Evolutionary conservation across 208 protist species (phyloP).

Genomic region (Trypanosoma congolense): DNA sequence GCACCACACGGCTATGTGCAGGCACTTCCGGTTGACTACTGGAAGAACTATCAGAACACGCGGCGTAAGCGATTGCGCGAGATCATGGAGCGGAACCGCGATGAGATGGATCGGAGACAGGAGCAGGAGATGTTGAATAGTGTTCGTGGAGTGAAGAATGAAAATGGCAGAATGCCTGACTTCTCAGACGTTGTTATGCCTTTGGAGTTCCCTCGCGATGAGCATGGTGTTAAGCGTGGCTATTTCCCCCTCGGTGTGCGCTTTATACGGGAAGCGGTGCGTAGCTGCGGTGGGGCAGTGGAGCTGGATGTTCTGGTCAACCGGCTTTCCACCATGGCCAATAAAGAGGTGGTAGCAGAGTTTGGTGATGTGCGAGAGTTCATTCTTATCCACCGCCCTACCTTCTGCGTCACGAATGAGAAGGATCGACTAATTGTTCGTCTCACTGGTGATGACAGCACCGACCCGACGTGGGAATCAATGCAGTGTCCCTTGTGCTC

Average conservation of each 20-base stretch:
- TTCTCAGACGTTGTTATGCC: conserved; percentile 87
- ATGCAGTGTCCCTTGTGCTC: conserved; percentile 81
- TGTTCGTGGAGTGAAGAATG: conserved; percentile 26
- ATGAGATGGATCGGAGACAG: conserved; percentile 70
- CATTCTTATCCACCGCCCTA: conserved; percentile 83
- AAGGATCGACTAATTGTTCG: conserved; percentile 74
- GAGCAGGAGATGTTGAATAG: conserved; percentile 59
- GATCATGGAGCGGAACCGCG: conserved; percentile 75
- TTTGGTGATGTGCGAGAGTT: conserved; percentile 90
- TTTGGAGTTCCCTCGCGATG: conserved; percentile 82
- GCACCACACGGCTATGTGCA: conserved; percentile 80
- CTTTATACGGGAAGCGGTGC: conserved; percentile 84
- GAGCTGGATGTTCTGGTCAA: conserved; percentile 85
- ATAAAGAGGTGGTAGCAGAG: conserved; percentile 60
- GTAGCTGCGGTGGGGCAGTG: conserved; percentile 76
- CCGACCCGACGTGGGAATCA: conserved; percentile 75
- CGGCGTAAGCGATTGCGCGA: conserved; percentile 78
- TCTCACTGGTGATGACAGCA: conserved; percentile 28
- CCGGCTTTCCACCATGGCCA: conserved; percentile 75
- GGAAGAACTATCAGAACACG: conserved; percentile 54
- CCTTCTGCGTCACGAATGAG: conserved; percentile 75
- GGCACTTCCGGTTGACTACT: conserved; percentile 61
- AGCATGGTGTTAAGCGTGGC: conserved; percentile 83
- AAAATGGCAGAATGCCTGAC: conserved; percentile 30
- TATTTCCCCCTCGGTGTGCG: conserved; percentile 88